Evolutionary conservation across 148 eudicot genomes (phyloP).

Genomic region (Bassia scoparia): DNA sequence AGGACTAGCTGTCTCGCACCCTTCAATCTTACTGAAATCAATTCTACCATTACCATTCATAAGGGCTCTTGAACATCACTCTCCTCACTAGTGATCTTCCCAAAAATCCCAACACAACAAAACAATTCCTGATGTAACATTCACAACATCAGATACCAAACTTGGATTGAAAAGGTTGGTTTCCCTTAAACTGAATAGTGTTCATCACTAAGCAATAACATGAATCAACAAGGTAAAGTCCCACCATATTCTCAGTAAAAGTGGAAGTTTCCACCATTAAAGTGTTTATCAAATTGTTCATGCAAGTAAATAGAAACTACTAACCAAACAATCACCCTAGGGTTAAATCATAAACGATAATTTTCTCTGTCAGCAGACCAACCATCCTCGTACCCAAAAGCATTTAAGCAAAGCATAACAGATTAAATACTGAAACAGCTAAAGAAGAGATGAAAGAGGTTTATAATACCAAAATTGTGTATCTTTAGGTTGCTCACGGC

Average conservation of each 20-base stretch:
- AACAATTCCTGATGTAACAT: slow-evolving; percentile 36
- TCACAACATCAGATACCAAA: slow-evolving; percentile 47
- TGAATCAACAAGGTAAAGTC: slow-evolving; percentile 46
- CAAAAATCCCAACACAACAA: slow-evolving; percentile 38
- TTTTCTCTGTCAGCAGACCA: slow-evolving; percentile 48
- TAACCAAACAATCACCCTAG: slow-evolving; percentile 40
- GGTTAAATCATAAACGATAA: slow-evolving; percentile 41
- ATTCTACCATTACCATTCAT: slow-evolving; percentile 36
- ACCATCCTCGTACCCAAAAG: slow-evolving; percentile 55
- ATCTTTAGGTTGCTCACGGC: slow-evolving; percentile 27
- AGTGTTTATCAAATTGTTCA: slow-evolving; percentile 22
- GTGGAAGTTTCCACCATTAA: slow-evolving; percentile 41
- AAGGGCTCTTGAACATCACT: slow-evolving; percentile 44
- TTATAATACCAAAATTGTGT: slow-evolving; percentile 30
- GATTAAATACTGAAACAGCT: slow-evolving; percentile 34
- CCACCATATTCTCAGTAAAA: slow-evolving; percentile 69
- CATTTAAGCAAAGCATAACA: slow-evolving; percentile 37
- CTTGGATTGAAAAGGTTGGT: slow-evolving; percentile 25
- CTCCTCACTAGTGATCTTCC: slow-evolving; percentile 26
- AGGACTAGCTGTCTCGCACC: slow-evolving; percentile 41
- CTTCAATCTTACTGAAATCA: slow-evolving; percentile 23
- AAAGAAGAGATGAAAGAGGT: slow-evolving; percentile 38
- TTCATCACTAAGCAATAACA: slow-evolving; percentile 52
- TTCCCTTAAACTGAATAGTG: slow-evolving; percentile 26
- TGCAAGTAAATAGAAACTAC: slow-evolving; percentile 39